These are phyloP conservation scores for Pseudoturritis turrita DNA, from an alignment of 345 rosid species.

Conservation along the genomic window DNA sequence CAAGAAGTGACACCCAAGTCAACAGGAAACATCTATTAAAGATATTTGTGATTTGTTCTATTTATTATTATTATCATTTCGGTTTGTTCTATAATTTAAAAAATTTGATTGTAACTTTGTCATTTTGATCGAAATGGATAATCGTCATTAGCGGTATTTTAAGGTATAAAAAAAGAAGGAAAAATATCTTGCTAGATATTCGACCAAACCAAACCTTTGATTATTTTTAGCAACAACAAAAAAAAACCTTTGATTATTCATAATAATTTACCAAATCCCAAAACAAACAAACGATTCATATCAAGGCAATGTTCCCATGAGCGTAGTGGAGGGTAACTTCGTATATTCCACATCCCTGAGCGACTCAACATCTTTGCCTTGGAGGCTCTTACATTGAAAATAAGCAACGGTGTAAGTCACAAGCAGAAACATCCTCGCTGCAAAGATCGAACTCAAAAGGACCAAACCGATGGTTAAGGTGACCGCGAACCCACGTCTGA, in stretches of 20 bases:
- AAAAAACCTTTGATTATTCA: not conserved
- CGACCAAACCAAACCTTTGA: not conserved
- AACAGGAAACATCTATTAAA: not conserved
- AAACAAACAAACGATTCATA: not conserved
- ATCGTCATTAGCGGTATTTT: not conserved
- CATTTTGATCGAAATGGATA: not conserved
- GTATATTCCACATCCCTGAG: conserved; percentile 33
- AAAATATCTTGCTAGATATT: not conserved
- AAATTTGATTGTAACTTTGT: not conserved
- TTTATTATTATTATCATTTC: not conserved
- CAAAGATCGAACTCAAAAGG: conserved; percentile 8
- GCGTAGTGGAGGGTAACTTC: conserved; percentile 26
- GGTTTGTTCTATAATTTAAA: not conserved
- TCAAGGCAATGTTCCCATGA: conserved; percentile 13
- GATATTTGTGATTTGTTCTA: not conserved
- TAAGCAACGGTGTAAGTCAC: conserved; percentile 45
- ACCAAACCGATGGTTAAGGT: conserved; percentile 24
- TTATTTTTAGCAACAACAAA: too few relatives aligned
- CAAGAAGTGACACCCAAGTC: not conserved
- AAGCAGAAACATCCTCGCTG: conserved; percentile 34
- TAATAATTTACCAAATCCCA: not conserved
- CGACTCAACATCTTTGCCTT: conserved; percentile 46
- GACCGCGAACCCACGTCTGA: not conserved
- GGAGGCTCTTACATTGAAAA: conserved; percentile 40
- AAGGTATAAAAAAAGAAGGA: not conserved